A percentile compares a stretch with the other conserved stretches of the same genome.
These are phyloP conservation scores for Helotiales sp. DNA, from an alignment of 2,329 filamentous ascomycete species.

Conservation along the genomic window DNA sequence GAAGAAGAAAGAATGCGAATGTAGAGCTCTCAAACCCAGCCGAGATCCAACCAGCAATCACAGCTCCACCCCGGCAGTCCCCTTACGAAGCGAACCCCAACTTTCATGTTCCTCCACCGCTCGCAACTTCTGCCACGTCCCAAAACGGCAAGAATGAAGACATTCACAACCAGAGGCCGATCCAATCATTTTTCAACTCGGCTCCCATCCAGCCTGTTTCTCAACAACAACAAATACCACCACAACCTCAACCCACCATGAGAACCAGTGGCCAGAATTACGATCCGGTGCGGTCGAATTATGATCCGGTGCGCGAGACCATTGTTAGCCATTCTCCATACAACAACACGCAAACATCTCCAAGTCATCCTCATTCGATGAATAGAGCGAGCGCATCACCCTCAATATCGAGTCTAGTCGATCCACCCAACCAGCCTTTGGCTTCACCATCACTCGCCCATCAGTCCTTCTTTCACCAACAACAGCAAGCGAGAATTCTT, in stretches of 20 bases:
- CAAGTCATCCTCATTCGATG: conserved; percentile 43
- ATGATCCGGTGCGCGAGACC: conserved; percentile 63
- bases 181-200: conserved; percentile 30
- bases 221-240: conserved; percentile 8
- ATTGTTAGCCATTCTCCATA: conserved; percentile 46
- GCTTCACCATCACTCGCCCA: conserved; percentile 34
- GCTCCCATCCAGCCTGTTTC: conserved; percentile 18
- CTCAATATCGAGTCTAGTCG: conserved; percentile 87
- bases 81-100: conserved; percentile 6
- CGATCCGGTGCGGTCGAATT: conserved; percentile 81
- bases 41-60: conserved; percentile 21
- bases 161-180: conserved; percentile 35
- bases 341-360: conserved; percentile 47
- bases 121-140: conserved; percentile 17
- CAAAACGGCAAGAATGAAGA: conserved; percentile 41
- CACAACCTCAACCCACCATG: conserved; percentile 33
- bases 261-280: conserved; percentile 79
- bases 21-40: conserved; percentile 34
- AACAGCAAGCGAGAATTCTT: conserved; percentile 28
- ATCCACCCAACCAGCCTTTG: conserved; percentile 53
- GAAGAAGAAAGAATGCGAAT: conserved; percentile 52
- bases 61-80: conserved; percentile 21
- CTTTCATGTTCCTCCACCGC: conserved; percentile 17
- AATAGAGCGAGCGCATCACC: conserved; percentile 86
- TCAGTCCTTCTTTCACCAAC: conserved; percentile 37